phyloP scores from a whole-genome alignment of 345 rosid genomes.

The Salix suchowensis region DNA sequence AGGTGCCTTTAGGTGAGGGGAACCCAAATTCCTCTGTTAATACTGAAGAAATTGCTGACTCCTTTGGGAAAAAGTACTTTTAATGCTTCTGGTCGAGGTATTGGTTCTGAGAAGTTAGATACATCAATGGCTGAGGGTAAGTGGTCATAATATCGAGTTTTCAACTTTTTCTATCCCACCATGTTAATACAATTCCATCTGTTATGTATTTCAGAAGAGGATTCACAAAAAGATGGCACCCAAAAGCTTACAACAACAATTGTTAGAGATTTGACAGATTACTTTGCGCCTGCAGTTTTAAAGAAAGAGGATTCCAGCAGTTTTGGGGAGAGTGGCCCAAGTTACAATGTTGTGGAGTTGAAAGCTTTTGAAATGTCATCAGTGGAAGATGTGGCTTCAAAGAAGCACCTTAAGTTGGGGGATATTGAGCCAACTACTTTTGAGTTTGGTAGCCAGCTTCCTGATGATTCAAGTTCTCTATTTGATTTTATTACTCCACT shows the following conservation, averaged over 20 bases:
- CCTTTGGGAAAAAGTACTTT: neutral
- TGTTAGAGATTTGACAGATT: neutral
- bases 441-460: conserved; percentile 8
- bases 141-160: conserved; percentile 1
- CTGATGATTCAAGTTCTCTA: conserved; percentile 13
- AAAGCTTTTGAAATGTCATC: conserved; percentile 16
- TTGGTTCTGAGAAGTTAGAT: conserved; percentile 11
- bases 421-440: neutral
- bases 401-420: conserved; percentile 1
- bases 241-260: conserved; percentile 1
- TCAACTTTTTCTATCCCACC: neutral
- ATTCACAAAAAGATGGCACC: conserved; percentile 18
- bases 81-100: conserved; percentile 8
- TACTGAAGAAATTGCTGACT: conserved; percentile 2
- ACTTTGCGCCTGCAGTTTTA: neutral
- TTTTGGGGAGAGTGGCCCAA: neutral
- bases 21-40: neutral
- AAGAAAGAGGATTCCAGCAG: conserved; percentile 2
- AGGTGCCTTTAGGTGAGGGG: conserved; percentile 2
- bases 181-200: neutral
- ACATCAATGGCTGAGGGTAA: conserved; percentile 21
- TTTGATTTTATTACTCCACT: conserved; percentile 1
- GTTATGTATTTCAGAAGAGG: conserved; percentile 19
- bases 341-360: conserved; percentile 7
- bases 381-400: conserved; percentile 7